These are phyloP conservation scores for Myxozyma kluyveri DNA, from an alignment of 805 yeast genomes.

Conservation along the genomic window DNA sequence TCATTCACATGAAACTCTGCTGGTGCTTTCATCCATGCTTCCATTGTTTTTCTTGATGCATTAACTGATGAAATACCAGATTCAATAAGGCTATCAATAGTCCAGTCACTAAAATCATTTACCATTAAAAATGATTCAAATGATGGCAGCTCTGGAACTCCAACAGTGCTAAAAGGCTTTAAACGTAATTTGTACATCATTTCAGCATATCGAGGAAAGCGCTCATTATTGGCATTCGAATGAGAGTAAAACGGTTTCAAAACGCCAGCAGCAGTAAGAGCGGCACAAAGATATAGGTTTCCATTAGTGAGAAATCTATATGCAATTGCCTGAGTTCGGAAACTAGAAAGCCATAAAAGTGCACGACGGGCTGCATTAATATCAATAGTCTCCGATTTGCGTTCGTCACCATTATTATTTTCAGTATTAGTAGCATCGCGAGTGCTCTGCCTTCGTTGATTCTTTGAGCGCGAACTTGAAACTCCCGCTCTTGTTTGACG, in stretches of 20 bases:
- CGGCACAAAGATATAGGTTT: constrained; percentile 18
- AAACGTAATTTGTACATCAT: constrained; percentile 57
- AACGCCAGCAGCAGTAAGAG: constrained; percentile 7
- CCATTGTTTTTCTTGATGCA: constrained; percentile 5
- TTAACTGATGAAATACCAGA: not conserved
- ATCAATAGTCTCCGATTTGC: not conserved
- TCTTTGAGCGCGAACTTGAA: constrained; percentile 1
- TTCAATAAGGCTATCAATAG: constrained; percentile 9
- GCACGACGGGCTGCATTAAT: not conserved
- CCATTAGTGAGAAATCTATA: constrained; percentile 14
- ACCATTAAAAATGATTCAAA: constrained; percentile 31
- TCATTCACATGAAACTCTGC: constrained; percentile 6
- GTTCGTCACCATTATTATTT: not conserved
- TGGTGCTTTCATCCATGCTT: not conserved
- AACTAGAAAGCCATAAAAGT: constrained; percentile 22
- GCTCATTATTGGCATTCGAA: constrained; percentile 22
- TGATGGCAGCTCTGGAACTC: constrained; percentile 66
- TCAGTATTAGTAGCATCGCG: not conserved
- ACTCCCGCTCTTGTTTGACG: not conserved
- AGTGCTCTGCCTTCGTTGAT: not conserved
- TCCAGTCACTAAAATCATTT: not conserved
- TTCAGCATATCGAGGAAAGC: no score
- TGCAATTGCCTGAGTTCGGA: constrained; percentile 12
- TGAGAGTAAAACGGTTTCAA: not conserved
- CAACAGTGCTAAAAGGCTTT: constrained; percentile 77